phyloP scores from a whole-genome alignment of 129 eudicot species.

The Heracleum sosnowskyi region DNA sequence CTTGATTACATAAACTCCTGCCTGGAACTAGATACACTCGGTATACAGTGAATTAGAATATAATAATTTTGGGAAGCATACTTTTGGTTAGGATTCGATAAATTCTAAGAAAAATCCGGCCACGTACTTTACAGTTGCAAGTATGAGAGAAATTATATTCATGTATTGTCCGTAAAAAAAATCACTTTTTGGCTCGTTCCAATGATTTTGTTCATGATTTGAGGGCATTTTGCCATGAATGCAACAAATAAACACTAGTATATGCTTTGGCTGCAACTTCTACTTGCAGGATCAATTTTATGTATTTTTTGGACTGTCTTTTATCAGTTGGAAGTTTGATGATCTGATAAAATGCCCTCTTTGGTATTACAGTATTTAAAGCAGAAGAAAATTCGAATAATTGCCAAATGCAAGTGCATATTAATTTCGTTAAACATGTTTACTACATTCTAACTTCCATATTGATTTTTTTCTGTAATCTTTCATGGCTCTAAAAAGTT shows the following conservation, averaged over 20 bases:
- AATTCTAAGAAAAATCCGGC: not conserved
- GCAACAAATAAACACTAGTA: not conserved
- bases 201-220: not conserved
- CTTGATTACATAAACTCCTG: not conserved
- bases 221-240: not conserved
- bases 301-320: too few relatives aligned
- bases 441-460: too few relatives aligned
- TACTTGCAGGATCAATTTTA: not conserved
- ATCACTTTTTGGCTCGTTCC: not conserved
- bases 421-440: too few relatives aligned
- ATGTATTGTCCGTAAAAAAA: not conserved
- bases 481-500: too few relatives aligned
- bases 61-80: not conserved
- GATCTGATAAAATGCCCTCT: too few relatives aligned
- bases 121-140: not conserved
- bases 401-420: too few relatives aligned
- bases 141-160: not conserved
- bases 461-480: too few relatives aligned
- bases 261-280: not conserved
- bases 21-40: not conserved
- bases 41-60: slow-evolving; percentile 16
- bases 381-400: too few relatives aligned
- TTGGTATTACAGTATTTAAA: too few relatives aligned
- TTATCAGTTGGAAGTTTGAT: too few relatives aligned
- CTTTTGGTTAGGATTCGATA: slow-evolving; percentile 4